Base-by-base conservation (phyloP, 345 rosid species). In the Gossypium anomalum region DNA sequence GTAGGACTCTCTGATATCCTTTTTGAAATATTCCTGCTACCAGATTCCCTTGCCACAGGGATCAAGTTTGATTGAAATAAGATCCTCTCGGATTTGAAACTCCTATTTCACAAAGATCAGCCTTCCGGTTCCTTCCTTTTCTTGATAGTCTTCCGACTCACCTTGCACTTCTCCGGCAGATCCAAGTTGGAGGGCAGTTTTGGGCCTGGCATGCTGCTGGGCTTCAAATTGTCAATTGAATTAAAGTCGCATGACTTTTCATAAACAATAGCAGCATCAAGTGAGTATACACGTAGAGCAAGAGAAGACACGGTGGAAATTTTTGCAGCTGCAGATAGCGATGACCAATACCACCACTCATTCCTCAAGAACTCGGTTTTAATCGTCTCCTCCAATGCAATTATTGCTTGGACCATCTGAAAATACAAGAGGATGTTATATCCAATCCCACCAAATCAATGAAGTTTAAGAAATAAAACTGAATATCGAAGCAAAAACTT, bases 331-430 rank as follows among this genome's bases (percentile, higher is more conserved):
- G 91, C 99, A 66, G 98, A 87, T 56, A 91, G 90, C 44, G 97
- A 95, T 76, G 98, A 95, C 99, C 98, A 93, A 79, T 93, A 91
- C 99, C 99, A 95, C 99, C 99, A 93, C 25, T 88, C 97, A 81
- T 88, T 95, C 84, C 86, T 88, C 80, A 95, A 77, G 78, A 79
- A 89, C 77, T 88, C 91, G 3, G 91, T 82, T 84, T 85, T 91
- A 19, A 95, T 90, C 94, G 90, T 90, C 83, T 93, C 96, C 85
- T 93, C 99, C 76, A 95, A 81, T 77, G 89, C 78, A 71, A 91
- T 72, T 67, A 92, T 85, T 72, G 98, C 97, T 81, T 90, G 99
- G 78, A 95, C 87, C 91, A 95, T 89, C 99, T 95, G 88, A 78
- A 81, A 43, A 75, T 16, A n/a, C 48, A 47, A 55, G 17, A 66